Conservation (phyloP, 177 flowering plant genomes). For the Telopea speciosissima region DNA sequence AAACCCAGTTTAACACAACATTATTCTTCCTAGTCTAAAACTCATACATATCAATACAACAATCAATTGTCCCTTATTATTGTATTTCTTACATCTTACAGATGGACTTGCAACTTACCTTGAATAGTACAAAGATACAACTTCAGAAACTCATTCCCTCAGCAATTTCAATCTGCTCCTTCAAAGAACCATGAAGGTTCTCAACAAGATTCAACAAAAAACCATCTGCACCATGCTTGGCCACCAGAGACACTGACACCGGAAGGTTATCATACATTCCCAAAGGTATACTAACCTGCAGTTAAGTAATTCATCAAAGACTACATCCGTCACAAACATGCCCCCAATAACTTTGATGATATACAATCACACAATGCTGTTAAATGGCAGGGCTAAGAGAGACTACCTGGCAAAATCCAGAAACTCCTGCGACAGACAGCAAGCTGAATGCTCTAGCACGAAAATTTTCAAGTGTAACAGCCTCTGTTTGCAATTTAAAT, state of each 20-base stretch:
- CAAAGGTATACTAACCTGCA: constrained; percentile 10
- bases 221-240: constrained; percentile 72
- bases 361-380: neutral
- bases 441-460: constrained; percentile 54
- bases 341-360: neutral
- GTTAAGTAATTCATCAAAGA: too few species aligned
- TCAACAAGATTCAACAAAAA: constrained; percentile 42
- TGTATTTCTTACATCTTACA: too few species aligned
- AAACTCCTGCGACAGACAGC: constrained; percentile 74
- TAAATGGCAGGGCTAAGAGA: neutral
- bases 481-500: constrained; percentile 46
- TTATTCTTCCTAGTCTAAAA: too few species aligned
- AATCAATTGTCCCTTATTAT: too few species aligned
- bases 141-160: neutral
- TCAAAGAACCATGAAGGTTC: constrained; percentile 36
- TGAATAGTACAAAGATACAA: too few species aligned
- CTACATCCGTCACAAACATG: too few species aligned
- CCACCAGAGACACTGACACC: constrained; percentile 68
- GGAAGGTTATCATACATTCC: constrained; percentile 66
- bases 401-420: constrained; percentile 88
- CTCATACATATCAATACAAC: too few species aligned
- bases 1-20: too few species aligned
- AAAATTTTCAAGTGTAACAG: constrained; percentile 30
- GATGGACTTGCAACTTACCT: too few species aligned
- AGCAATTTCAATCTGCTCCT: constrained; percentile 33